Conservation (phyloP, 176 grass and related monocot species). For the Rhipidocladum racemiflorum region DNA sequence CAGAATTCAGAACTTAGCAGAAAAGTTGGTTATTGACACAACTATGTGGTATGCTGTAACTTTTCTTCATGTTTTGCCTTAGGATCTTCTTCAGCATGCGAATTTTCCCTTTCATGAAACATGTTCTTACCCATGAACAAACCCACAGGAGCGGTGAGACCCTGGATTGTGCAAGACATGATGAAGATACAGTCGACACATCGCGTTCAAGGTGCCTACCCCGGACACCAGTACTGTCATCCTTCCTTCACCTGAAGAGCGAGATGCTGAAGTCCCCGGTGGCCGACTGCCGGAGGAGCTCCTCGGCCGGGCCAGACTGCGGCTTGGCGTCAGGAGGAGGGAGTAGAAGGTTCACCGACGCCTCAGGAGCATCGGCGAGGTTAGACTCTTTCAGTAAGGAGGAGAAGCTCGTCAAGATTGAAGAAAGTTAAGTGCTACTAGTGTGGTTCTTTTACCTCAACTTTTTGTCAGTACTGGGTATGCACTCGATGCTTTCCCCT, state of each 20-base stretch:
- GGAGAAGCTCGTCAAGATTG: slow-evolving; percentile 79
- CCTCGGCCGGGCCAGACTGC: slow-evolving; percentile 41
- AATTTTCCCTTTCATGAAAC: neutral
- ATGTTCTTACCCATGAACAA: slow-evolving; percentile 25
- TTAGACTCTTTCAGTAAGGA: slow-evolving; percentile 68
- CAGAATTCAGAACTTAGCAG: neutral
- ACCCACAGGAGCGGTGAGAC: slow-evolving; percentile 38
- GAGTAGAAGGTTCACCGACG: slow-evolving; percentile 47
- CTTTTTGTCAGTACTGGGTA: slow-evolving; percentile 49
- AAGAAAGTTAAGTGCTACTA: slow-evolving; percentile 79
- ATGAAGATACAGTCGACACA: slow-evolving; percentile 39
- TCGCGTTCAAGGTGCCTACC: slow-evolving; percentile 63
- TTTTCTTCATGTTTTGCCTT: neutral
- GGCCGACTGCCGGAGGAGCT: slow-evolving; percentile 67
- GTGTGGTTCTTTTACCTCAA: slow-evolving; percentile 44
- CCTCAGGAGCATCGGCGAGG: slow-evolving; percentile 1
- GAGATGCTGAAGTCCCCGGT: slow-evolving; percentile 52
- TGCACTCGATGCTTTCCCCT: slow-evolving; percentile 23
- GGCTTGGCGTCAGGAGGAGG: slow-evolving; percentile 33
- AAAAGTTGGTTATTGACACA: neutral
- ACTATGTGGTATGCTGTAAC: neutral
- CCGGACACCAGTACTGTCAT: slow-evolving; percentile 59
- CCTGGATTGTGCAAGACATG: slow-evolving; percentile 36
- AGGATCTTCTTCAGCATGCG: neutral
- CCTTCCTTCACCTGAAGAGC: slow-evolving; percentile 44